Base-by-base conservation (phyloP, 495 filamentous ascomycete species). In the Podospora tetraspora region DNA sequence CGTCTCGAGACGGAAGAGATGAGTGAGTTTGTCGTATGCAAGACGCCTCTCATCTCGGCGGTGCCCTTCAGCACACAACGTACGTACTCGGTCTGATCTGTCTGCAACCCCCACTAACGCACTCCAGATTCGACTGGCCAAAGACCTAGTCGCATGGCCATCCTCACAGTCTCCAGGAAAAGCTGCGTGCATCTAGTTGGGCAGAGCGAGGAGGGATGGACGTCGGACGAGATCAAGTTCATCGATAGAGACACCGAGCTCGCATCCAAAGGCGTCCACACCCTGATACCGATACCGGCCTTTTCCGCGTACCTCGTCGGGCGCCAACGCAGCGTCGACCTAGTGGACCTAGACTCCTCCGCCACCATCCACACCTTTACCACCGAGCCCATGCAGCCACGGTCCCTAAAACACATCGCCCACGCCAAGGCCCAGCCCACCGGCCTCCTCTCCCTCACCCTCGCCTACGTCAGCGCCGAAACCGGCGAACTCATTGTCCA, bases 401-500 rank as follows among this genome's bases (percentile, higher is more conserved):
- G 81, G 11, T 83, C 85, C 0, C 71, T 89, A 16, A 80, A 80
- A 61, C 85, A 81, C 11, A 84, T 85, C 63, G 79, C 83, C 66
- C 79, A 81, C 0, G 70, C 77, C 13, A 83, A 82, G 1, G 70
- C 82, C 58, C 78, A 78, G 62, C 83, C 82, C 12, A 70, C 81
- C 5, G 79, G 82, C 10, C 74, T 89, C 1, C 76, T 79, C 32
- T 85, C 81, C 16, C 78, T 89, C 56, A 83, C 84, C 0, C 71
- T 89, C 23, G 79, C 80, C n/a, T 89, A 89, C 69, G 76, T 74
- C 24, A 80, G 81, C 69, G 70, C 76, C 3, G 84, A 86, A 52
- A 84, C 81, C 1, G 82, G 80, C 19, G 82, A 85, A 52, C 81
- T 85, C 30, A 79, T 87, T 43, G 76, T 88, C 62, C 85, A 88